A percentile compares a stretch with the other conserved stretches of the same genome.
Conservation (phyloP, 164 flowering plant species). For the Berberis vulgaris region DNA sequence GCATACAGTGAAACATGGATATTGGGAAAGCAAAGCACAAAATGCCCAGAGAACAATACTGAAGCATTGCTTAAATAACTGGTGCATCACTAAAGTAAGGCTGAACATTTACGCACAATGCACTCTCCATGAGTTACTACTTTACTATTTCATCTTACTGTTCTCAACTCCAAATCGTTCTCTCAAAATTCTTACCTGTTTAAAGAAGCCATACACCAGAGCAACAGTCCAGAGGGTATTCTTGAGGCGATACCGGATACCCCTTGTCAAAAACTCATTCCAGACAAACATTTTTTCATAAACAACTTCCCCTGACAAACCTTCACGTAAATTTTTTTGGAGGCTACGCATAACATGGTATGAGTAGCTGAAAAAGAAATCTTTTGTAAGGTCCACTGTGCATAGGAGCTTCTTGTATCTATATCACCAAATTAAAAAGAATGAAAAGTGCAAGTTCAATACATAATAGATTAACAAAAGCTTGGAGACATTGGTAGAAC, state of each 20-base stretch:
- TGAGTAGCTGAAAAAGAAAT: conserved; percentile 99
- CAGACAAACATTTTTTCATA: conserved; percentile 96
- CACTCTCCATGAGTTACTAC: not conserved
- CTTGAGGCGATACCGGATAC: conserved; percentile 61
- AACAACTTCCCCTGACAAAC: conserved; percentile 35
- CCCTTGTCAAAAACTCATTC: conserved; percentile 89
- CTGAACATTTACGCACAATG: not conserved
- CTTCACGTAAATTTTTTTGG: conserved; percentile 61
- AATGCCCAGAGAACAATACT: no score
- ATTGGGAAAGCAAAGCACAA: no score
- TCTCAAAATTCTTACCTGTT: conserved; percentile 47
- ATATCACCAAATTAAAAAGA: conserved; percentile 6
- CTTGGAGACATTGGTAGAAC: not conserved
- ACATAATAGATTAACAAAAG: not conserved
- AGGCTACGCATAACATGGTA: conserved; percentile 88
- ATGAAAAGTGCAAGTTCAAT: conserved; percentile 26
- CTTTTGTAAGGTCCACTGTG: conserved; percentile 93
- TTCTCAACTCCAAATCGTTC: not conserved
- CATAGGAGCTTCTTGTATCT: conserved; percentile 99
- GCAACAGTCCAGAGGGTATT: conserved; percentile 85
- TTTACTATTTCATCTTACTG: not conserved
- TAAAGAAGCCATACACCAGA: conserved; percentile 71
- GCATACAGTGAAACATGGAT: no score
- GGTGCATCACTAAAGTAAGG: no score
- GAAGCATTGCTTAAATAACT: no score